Evolutionary conservation across 768 basidiomycete genomes (phyloP), one percentile per base, ranked within the genome.

Genomic region (Lentinula aciculospora): DNA sequence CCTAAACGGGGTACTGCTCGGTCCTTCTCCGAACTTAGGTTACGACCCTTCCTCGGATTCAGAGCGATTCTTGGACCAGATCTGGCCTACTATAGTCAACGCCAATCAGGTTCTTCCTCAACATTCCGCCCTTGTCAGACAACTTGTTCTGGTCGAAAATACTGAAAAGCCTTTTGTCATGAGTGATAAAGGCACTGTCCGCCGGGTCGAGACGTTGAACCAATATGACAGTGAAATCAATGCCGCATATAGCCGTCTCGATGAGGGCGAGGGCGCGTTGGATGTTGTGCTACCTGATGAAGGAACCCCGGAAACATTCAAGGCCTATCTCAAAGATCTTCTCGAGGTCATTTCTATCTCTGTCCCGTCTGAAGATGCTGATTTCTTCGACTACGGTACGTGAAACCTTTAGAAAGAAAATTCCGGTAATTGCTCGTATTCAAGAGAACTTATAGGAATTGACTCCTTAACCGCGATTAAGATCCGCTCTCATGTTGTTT

Each of bases 161-260:
- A 34, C 46, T 0, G 25, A 28, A n/a, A 64, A 61, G 29, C 68
- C 68, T 3, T 68, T 70, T 57, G 25, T 58, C 6, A 39, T 61
- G n/a, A 65, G 63, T 15, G 63, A 64, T 51, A 72, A 72, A 42
- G 64, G 65, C 0, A 66, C 64, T 8, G 53, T 71, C 10, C 61
- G 57, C 31, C 56, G 58, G 29, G 66, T 67, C 36, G 63, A 19
- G 1, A 63, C 63, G 0, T 17, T 68, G 10, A 56, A 59, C 1
- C 57, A 36, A n/a, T 72, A 72, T 17, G 60, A 60, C 19, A 6
- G 61, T 1, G 68, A 72, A 46, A 69, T 72, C 36, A 58, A 65
- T 15, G 54, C 51, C 2, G 58, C 69, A 57, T 72, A 64, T 58
- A 61, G 57, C n/a, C 29, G 34, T 25, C 19, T 62, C 32, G 59